Base-by-base conservation (phyloP, 2,329 filamentous ascomycete species). In the Aaosphaeria arxii region DNA sequence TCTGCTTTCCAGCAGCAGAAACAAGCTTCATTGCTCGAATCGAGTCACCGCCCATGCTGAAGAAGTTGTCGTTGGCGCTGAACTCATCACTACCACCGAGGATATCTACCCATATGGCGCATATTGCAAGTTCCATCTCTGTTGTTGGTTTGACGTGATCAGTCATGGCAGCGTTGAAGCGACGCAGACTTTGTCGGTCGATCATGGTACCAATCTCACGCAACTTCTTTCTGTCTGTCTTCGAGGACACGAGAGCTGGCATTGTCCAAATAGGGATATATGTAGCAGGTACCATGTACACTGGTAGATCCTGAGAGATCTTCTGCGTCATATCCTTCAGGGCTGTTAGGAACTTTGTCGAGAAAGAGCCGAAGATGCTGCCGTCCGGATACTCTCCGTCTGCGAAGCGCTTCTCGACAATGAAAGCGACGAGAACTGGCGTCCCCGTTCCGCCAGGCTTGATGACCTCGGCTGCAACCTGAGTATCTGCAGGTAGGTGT, bases 11-110 rank as follows among this genome's bases (percentile, higher is more conserved):
- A 2, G 79, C 75, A 45, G 78, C 77, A 7, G 78, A 74, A 1
- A 84, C 82, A 1, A 85, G 68, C 59, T 79, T 82, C 72, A 80
- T 78, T 0, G 77, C 77, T 35, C 75, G 71, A 44, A 79, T 70
- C 0, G 77, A 79, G 45, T 79, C 77, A 32, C 77, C 77, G 30
- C 76, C 76, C 40, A 78, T 64, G 30, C 68, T 73, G 39, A 79
- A 63, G 59, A 79, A 79, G 49, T 68, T 70, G 43, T 67, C 64
- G 11, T 63, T 62, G 24, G 59, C 56, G 38, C 59, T 59, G 44
- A 69, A 67, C 39, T 69, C 63, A 1, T 54, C 59, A 24, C 67
- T 61, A 3, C 62, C 60, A 17, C 64, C 64, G 1, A 71, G 55
- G 6, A 69, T 49, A 44, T 63, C 62, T 2, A 60, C 61, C 66